These are phyloP conservation scores for Ustilago sp. DNA, from an alignment of 1,284 basidiomycete species.

Conservation along the genomic window DNA sequence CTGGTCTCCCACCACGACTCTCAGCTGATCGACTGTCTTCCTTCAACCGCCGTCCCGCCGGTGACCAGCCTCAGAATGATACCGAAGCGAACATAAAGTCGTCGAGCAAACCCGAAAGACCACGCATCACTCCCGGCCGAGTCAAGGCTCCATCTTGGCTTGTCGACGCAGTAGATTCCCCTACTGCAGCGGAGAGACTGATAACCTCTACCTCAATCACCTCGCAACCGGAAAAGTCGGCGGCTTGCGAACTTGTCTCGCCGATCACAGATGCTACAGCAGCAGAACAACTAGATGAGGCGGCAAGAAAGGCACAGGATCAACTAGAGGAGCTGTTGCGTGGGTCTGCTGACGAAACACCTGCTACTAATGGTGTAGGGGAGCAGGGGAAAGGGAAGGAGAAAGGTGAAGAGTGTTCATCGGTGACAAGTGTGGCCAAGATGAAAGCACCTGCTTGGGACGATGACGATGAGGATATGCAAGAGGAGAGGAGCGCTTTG, in stretches of 20 bases:
- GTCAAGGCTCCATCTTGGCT: conserved; percentile 48
- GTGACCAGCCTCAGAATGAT: not conserved
- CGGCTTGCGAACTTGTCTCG: conserved; percentile 18
- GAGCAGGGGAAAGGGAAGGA: not conserved
- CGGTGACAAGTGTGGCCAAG: conserved; percentile 1
- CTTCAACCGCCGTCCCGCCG: conserved; percentile 4
- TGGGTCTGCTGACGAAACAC: conserved; percentile 10
- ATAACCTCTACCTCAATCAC: conserved; percentile 12
- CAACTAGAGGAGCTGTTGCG: conserved; percentile 48
- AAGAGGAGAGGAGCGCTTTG: conserved; percentile 46
- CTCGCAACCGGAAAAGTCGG: conserved; percentile 8
- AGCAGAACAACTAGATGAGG: conserved; percentile 40
- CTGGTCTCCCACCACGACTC: conserved; percentile 19
- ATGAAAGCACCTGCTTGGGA: conserved; percentile 57
- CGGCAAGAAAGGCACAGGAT: conserved; percentile 35
- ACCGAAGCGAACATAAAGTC: not conserved
- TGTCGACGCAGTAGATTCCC: conserved; percentile 39
- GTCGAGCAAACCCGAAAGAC: conserved; percentile 16
- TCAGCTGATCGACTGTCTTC: conserved; percentile 25
- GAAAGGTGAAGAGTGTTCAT: not conserved
- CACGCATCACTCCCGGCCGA: conserved; percentile 28
- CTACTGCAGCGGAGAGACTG: conserved; percentile 29
- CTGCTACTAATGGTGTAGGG: not conserved
- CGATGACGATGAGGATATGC: conserved; percentile 50
- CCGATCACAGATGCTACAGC: conserved; percentile 32